Evolutionary conservation across 805 yeast genomes (phyloP).

Genomic region (Zygoascus tannicola): DNA sequence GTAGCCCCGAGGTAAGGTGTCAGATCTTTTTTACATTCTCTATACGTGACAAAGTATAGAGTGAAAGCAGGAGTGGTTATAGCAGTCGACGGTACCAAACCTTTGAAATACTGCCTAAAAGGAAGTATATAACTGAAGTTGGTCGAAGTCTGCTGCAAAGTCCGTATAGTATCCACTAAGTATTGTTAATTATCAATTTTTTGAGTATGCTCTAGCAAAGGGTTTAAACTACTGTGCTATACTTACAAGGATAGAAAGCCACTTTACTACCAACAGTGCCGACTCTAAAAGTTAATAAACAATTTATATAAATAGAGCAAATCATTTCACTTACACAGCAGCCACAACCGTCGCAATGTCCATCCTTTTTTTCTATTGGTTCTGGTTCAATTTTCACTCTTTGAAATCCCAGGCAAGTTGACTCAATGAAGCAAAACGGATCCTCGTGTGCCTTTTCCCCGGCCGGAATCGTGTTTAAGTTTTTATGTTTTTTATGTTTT

Average conservation of each 20-base stretch:
- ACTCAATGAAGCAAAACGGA: too few species aligned
- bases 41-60: constrained; percentile 32
- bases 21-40: constrained; percentile 30
- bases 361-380: too few species aligned
- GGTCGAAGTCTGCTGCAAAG: constrained; percentile 34
- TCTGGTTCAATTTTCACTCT: too few species aligned
- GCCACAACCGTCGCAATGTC: constrained; percentile 31
- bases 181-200: constrained; percentile 1
- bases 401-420: too few species aligned
- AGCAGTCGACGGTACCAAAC: constrained; percentile 31
- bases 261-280: constrained; percentile 31
- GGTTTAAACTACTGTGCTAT: neutral
- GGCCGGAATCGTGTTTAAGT: too few species aligned
- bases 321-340: constrained; percentile 25
- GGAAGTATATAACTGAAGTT: constrained; percentile 30
- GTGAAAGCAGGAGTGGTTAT: constrained; percentile 36
- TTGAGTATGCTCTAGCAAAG: too few species aligned
- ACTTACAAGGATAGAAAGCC: constrained; percentile 32
- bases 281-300: constrained; percentile 18
- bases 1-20: constrained; percentile 29
- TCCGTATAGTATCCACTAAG: constrained; percentile 33
- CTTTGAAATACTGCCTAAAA: constrained; percentile 32
- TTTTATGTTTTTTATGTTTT: too few species aligned
- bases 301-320: neutral
- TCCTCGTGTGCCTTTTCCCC: too few species aligned